These are phyloP conservation scores for Macrophomina phaseolina DNA, from an alignment of 2,329 filamentous ascomycete genomes.

Conservation along the genomic window DNA sequence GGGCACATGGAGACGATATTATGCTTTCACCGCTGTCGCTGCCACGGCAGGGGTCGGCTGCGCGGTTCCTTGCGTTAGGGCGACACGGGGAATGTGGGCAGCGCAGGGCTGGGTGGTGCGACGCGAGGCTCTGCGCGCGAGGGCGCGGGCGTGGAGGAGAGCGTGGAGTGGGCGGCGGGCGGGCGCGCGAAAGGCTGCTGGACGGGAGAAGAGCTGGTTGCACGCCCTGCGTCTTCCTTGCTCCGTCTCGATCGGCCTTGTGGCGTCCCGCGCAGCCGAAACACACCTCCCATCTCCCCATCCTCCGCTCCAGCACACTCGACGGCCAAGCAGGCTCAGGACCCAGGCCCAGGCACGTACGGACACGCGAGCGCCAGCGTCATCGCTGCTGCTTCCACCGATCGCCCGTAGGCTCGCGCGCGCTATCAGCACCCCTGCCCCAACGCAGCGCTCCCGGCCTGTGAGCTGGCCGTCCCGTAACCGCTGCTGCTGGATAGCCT, in stretches of 20 bases:
- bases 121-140: not conserved
- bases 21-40: constrained; percentile 21
- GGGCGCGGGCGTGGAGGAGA: not conserved
- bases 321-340: constrained; percentile 17
- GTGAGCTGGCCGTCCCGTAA: constrained; percentile 11
- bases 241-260: constrained; percentile 13
- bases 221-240: constrained; percentile 18
- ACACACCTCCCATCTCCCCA: constrained; percentile 14
- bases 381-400: constrained; percentile 15
- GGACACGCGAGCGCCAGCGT: constrained; percentile 15
- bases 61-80: constrained; percentile 26
- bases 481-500: constrained; percentile 2
- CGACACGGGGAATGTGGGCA: constrained; percentile 16
- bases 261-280: constrained; percentile 17
- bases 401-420: constrained; percentile 23
- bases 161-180: not conserved
- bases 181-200: not conserved
- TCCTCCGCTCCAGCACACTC: constrained; percentile 10
- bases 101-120: constrained; percentile 12
- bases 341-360: constrained; percentile 13
- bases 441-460: not conserved
- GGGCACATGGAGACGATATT: constrained; percentile 12
- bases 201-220: not conserved
- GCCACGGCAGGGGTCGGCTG: constrained; percentile 10
- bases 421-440: constrained; percentile 24